These are phyloP conservation scores for Fusarium sp. DNA, from an alignment of 2,329 filamentous ascomycete genomes.

Conservation along the genomic window DNA sequence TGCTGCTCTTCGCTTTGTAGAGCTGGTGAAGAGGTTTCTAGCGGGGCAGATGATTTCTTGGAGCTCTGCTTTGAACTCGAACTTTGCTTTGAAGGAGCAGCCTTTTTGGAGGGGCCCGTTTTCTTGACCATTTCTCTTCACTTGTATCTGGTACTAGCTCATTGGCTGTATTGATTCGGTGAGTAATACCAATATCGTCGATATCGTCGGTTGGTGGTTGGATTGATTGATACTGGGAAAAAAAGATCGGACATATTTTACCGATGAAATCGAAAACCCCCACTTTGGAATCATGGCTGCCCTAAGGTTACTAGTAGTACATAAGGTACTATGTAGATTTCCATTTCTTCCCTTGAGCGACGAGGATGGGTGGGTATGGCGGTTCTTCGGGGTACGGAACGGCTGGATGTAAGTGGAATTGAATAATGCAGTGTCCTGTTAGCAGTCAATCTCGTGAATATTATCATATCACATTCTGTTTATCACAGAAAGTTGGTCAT, in stretches of 20 bases:
- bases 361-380: not conserved
- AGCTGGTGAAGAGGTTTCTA: slow-evolving; percentile 20
- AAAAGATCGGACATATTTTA: slow-evolving; percentile 20
- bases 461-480: slow-evolving; percentile 18
- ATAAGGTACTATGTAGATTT: not conserved
- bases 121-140: slow-evolving; percentile 42
- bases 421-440: not conserved
- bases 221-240: slow-evolving; percentile 2
- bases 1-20: slow-evolving; percentile 53
- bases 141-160: not conserved
- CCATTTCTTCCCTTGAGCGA: not conserved
- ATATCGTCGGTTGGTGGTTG: not conserved
- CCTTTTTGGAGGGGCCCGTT: slow-evolving; percentile 33
- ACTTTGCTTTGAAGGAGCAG: slow-evolving; percentile 21
- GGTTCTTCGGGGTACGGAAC: slow-evolving; percentile 10
- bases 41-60: slow-evolving; percentile 28
- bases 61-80: slow-evolving; percentile 21
- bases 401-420: not conserved
- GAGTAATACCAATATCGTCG: slow-evolving; percentile 4
- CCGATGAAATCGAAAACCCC: slow-evolving; percentile 18
- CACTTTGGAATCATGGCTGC: slow-evolving; percentile 20
- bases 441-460: slow-evolving; percentile 13
- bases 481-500: not conserved
- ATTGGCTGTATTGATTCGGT: not conserved
- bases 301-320: not conserved